Evolutionary conservation across 108 stramenopile species (phyloP), one percentile per base, ranked within the genome.

Genomic region (Parietichytrium sp.): DNA sequence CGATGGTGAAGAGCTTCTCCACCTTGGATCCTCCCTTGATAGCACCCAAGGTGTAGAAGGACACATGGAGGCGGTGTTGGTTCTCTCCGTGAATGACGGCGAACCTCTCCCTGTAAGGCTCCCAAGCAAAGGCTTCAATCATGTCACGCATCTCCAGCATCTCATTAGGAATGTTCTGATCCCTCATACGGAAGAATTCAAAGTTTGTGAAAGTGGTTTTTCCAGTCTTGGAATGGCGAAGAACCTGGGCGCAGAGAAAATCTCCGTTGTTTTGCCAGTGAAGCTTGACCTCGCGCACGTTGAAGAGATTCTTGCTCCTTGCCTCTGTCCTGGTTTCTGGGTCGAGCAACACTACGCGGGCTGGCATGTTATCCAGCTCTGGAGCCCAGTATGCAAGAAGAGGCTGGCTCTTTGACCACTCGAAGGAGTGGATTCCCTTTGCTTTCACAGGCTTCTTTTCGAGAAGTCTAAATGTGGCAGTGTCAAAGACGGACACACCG

Each of bases 211-310:
- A 80, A 18, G 29, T 51, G 52, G 55, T 81, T 8, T 51, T 52
- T 10, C 52, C 51, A 25, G 27, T 52, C 80, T 81, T 81, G 54
- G 80, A 47, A 42, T 54, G 55, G n/a, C 51, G n/a, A 47, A 54
- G 51, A 36, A 52, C 80, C 55, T 83, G 85, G 0, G 81, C 85
- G 48, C 82, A 83, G 12, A 85, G 61, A 36, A 79, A 85, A 23
- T 85, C 54, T 8, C 85, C 85, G 27, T 55, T 33, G 26, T 81
- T 52, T 16, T 85, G 85, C 85, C 85, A 85, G 48, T 82, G 81
- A 30, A 82, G 23, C 47, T 79, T 78, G 23, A 81, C 81, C 42
- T 85, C 81, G 25, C 49, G 27, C 47, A 85, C 85, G 52, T 85
- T 81, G 45, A 85, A 81, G 15, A 85, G 48, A n/a, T 82, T 55